phyloP scores from a whole-genome alignment of 2,329 filamentous ascomycete genomes.

The Fusarium fracticaudum region DNA sequence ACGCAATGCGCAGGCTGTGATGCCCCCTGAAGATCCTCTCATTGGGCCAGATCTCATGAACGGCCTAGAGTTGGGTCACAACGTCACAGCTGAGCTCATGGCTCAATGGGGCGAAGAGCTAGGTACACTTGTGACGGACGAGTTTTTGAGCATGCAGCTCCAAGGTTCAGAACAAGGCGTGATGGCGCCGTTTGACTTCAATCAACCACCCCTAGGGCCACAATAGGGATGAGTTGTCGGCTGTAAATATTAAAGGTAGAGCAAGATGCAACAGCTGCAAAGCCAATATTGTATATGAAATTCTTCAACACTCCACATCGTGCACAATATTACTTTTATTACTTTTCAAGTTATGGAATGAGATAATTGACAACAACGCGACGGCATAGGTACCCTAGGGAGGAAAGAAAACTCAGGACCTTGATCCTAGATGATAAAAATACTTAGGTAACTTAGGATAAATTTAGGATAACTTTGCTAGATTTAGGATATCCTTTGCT shows the following conservation, averaged over 20 bases:
- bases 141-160: constrained; percentile 48
- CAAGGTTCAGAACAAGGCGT: constrained; percentile 41
- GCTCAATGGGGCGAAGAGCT: constrained; percentile 45
- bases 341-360: neutral
- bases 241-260: neutral
- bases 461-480: too few species aligned
- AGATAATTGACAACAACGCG: neutral
- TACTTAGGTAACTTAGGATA: too few species aligned
- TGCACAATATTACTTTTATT: neutral
- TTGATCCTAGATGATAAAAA: too few species aligned
- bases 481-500: too few species aligned
- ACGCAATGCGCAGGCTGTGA: constrained; percentile 44
- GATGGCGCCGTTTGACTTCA: constrained; percentile 46
- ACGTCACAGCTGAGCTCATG: constrained; percentile 40
- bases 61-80: constrained; percentile 43
- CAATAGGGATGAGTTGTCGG: neutral
- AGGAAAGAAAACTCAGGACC: too few species aligned
- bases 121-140: constrained; percentile 48
- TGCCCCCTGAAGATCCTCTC: constrained; percentile 47
- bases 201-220: constrained; percentile 35
- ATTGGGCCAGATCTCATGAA: constrained; percentile 48
- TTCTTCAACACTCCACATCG: too few species aligned
- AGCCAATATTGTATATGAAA: neutral
- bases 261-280: neutral
- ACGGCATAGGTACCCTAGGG: neutral